These are phyloP conservation scores for Pythium phragmitis DNA, from an alignment of 352 stramenopile species.

Conservation along the genomic window DNA sequence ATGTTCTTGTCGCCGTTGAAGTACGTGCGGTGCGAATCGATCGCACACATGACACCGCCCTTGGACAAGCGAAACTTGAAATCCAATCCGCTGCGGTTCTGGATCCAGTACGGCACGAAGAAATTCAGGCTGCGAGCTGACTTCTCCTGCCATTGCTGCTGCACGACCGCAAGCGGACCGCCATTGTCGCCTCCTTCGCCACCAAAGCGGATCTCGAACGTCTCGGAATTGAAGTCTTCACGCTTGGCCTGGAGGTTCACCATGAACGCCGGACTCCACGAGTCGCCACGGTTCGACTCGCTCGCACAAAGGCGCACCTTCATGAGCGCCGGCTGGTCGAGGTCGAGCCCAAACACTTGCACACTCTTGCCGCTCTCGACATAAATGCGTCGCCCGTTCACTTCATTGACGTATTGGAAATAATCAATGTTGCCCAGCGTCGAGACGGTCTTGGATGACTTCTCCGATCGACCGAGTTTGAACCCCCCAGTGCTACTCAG, in stretches of 20 bases:
- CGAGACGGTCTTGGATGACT: slow-evolving; percentile 39
- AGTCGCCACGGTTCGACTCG: slow-evolving; percentile 41
- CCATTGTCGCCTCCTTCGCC: slow-evolving; percentile 17
- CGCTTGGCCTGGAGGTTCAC: slow-evolving; percentile 54
- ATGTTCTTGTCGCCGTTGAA: slow-evolving; percentile 66
- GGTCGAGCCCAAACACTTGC: slow-evolving; percentile 77
- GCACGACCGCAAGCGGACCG: slow-evolving; percentile 60
- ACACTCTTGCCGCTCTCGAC: slow-evolving; percentile 80
- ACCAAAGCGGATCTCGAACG: slow-evolving; percentile 64
- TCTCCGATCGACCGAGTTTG: slow-evolving; percentile 29
- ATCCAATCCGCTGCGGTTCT: slow-evolving; percentile 81
- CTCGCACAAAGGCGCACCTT: slow-evolving; percentile 69
- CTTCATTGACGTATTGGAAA: slow-evolving; percentile 72
- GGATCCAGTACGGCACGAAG: slow-evolving; percentile 82
- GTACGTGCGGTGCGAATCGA: slow-evolving; percentile 69
- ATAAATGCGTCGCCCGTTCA: slow-evolving; percentile 72
- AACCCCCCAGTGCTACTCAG: slow-evolving; percentile 65
- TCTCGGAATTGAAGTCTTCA: slow-evolving; percentile 45
- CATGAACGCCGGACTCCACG: slow-evolving; percentile 65
- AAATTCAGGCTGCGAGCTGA: slow-evolving; percentile 60
- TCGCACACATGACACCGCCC: slow-evolving; percentile 45
- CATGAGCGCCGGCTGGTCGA: slow-evolving; percentile 72
- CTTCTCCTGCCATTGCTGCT: slow-evolving; percentile 67
- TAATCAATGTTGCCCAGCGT: slow-evolving; percentile 56
- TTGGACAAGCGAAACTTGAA: slow-evolving; percentile 63